phyloP scores from a whole-genome alignment of 106 monocot species.

The Acorus calamus region DNA sequence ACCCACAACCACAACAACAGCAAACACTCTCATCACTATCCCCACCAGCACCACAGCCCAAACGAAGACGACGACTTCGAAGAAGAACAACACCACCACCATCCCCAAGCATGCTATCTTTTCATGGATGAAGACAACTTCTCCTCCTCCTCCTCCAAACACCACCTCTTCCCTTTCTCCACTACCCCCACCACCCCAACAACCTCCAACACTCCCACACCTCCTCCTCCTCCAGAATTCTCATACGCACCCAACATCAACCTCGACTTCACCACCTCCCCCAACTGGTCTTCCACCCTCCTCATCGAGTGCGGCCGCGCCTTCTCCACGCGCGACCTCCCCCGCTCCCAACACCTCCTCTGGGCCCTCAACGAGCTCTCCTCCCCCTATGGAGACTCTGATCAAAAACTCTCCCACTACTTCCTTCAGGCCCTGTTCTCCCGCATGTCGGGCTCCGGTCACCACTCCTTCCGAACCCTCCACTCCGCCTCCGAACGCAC shows the following conservation, averaged over 20 bases:
- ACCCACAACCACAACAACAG: not conserved
- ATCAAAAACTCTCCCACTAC: not conserved
- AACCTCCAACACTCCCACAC: not conserved
- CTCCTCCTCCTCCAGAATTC: not conserved
- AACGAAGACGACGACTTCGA: constrained; percentile 6
- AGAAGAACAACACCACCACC: constrained; percentile 44
- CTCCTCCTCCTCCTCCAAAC: constrained; percentile 2
- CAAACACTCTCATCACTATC: constrained; percentile 1
- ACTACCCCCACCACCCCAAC: not conserved
- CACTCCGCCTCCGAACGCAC: constrained; percentile 4
- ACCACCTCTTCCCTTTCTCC: not conserved
- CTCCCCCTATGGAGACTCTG: not conserved
- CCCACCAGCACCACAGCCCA: constrained; percentile 2
- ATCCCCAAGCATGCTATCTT: not conserved
- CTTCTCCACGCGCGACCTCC: not conserved
- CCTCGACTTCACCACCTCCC: not conserved
- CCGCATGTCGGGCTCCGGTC: not conserved
- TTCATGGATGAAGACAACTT: constrained; percentile 75
- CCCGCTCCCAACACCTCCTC: not conserved
- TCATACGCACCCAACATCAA: not conserved
- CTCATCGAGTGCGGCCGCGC: not conserved
- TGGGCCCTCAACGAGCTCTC: not conserved
- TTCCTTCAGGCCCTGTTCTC: not conserved
- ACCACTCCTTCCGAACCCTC: not conserved
- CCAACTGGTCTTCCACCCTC: not conserved